Base-by-base conservation (phyloP, 768 basidiomycete genomes). In the Scleroderma citrinum region DNA sequence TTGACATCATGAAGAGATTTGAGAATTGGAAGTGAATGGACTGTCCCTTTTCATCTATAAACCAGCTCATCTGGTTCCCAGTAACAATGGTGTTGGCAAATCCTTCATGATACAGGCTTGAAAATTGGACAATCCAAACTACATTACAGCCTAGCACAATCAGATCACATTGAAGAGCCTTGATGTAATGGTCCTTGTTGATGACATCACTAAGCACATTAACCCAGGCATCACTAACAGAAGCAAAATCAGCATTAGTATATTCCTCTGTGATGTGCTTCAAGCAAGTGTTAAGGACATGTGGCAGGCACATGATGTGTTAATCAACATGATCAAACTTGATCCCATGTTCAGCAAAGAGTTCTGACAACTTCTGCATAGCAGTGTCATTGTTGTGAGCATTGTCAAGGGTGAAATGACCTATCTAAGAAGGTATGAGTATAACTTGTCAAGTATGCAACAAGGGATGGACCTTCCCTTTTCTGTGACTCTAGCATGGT, bases 1-100 rank as follows among this genome's bases (percentile, higher is more conserved):
- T 47, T 20, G 1, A 75, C 66, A 50, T 76, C 68, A 2, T 65
- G 59, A 11, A 55, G 21, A 11, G 52, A 42, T 43, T 42, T 24
- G 3, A 48, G 16, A 23, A 31, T 12, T 20, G 51, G 54, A 19
- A 5, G 7, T 26, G 3, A 29, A 8, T 13, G 11, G 13, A n/a
- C 37, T 26, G 10, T 40, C n/a, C 23, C 3, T 29, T 16, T 6
- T 36, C 7, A n/a, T 32, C 32, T 5, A n/a, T 32, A 29, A 49
- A 53, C 50, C 50, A 39, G 1, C 12, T 21, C n/a, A 17, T 55
- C 31, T 47, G 3, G 10, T 50, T 41, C 7, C 50, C 42, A 2
- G 34, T n/a, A 12, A n/a, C 19, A 16, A 51, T 16, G 10, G 31
- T 29, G 19, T 47, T 16, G 16, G 36, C 19, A 19, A 37, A 37